Evolutionary conservation across 2,329 filamentous ascomycete genomes (phyloP).

Genomic region (Trichophyton simii): DNA sequence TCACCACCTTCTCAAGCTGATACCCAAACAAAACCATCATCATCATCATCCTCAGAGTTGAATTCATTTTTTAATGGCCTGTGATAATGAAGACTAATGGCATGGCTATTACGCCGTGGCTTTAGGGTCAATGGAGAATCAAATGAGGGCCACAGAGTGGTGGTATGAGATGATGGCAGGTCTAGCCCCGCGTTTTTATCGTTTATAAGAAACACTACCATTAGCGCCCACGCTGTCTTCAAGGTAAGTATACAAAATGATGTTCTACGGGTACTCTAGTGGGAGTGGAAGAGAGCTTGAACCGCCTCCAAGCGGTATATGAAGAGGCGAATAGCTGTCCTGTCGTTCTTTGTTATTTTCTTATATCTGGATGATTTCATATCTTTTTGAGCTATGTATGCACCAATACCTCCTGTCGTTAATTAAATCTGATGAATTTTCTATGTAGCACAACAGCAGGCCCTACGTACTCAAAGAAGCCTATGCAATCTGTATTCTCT

Average conservation of each 20-base stretch:
- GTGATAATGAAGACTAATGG: background rate
- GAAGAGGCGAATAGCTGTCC: background rate
- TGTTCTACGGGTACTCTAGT: background rate
- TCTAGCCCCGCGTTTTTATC: background rate
- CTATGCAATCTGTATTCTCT: too few species aligned
- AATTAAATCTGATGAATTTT: background rate
- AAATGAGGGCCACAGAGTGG: background rate
- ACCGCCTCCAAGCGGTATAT: background rate
- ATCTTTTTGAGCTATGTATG: background rate
- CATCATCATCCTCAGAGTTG: background rate
- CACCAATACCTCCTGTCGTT: background rate
- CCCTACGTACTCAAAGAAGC: too few species aligned
- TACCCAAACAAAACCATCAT: background rate
- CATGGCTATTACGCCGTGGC: background rate
- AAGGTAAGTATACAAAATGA: background rate
- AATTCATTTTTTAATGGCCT: background rate
- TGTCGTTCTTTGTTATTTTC: background rate
- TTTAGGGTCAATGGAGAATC: background rate
- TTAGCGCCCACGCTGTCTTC: background rate
- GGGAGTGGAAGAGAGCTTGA: background rate
- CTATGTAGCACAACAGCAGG: too few species aligned
- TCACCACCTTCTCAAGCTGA: background rate
- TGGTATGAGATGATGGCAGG: background rate
- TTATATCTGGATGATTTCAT: background rate
- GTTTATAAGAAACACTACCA: background rate